These are phyloP conservation scores for Lodderomyces orthopsilosis DNA, from an alignment of 1,139 yeast species.

Conservation along the genomic window DNA sequence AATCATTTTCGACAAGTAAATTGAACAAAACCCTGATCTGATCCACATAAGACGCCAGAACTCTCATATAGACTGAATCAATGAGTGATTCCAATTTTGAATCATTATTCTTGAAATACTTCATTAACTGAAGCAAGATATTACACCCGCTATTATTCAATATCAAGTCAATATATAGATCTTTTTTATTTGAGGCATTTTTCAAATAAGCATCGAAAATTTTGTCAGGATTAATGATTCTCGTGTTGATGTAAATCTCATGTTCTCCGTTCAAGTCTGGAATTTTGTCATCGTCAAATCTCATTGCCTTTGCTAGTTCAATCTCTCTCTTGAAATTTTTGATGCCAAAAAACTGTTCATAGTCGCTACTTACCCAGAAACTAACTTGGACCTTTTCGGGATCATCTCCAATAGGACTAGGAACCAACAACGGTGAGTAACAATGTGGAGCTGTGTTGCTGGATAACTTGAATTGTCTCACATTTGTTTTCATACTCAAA, in stretches of 20 bases:
- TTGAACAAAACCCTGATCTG: conserved; percentile 11
- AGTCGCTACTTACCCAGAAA: conserved; percentile 13
- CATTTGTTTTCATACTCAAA: conserved; percentile 9
- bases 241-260: conserved; percentile 13
- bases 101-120: conserved; percentile 9
- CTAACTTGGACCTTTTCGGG: conserved; percentile 5
- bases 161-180: conserved; percentile 15
- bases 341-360: conserved; percentile 13
- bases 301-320: conserved; percentile 11
- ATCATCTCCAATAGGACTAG: conserved; percentile 6
- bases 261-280: conserved; percentile 8
- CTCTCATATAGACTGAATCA: conserved; percentile 9
- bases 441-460: conserved; percentile 1
- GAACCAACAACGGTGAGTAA: conserved; percentile 9
- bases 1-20: conserved; percentile 7
- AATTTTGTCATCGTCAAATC: conserved; percentile 8
- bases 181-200: conserved; percentile 2
- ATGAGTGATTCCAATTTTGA: conserved; percentile 2
- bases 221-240: conserved; percentile 13
- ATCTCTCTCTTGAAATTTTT: conserved; percentile 11
- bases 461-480: conserved; percentile 11
- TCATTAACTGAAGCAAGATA: conserved; percentile 14
- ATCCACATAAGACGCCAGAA: conserved; percentile 13
- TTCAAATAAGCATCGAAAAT: conserved; percentile 9
- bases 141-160: conserved; percentile 15